Evolutionary conservation across 495 filamentous ascomycete genomes (phyloP).

Genomic region (Penicillium canescens): DNA sequence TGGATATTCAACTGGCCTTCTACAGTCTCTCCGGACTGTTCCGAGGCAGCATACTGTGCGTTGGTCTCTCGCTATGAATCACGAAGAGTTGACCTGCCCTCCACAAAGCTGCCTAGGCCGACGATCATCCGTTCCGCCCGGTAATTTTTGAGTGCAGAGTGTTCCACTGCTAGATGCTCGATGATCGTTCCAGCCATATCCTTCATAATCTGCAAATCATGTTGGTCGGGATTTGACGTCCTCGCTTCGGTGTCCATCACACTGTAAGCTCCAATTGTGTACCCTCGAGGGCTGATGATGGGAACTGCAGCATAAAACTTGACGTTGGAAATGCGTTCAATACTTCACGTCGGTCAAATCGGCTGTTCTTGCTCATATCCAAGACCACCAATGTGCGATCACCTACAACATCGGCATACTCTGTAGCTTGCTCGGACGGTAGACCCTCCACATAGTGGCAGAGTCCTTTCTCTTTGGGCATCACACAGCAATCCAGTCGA

Average conservation of each 20-base stretch:
- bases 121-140: slow-evolving; percentile 30
- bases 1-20: slow-evolving; percentile 25
- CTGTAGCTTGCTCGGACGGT: background rate
- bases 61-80: slow-evolving; percentile 22
- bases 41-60: slow-evolving; percentile 10
- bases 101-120: slow-evolving; percentile 33
- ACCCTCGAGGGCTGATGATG: slow-evolving; percentile 54
- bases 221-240: slow-evolving; percentile 11
- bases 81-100: slow-evolving; percentile 27
- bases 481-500: slow-evolving; percentile 40
- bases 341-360: slow-evolving; percentile 27
- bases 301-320: slow-evolving; percentile 64
- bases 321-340: slow-evolving; percentile 29
- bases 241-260: slow-evolving; percentile 52
- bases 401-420: slow-evolving; percentile 19
- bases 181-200: slow-evolving; percentile 32
- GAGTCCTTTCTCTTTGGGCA: slow-evolving; percentile 42
- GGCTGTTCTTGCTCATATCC: slow-evolving; percentile 24
- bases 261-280: slow-evolving; percentile 61
- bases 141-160: slow-evolving; percentile 3
- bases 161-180: slow-evolving; percentile 20
- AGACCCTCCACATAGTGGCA: slow-evolving; percentile 40
- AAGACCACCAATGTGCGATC: slow-evolving; percentile 18
- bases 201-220: slow-evolving; percentile 29
- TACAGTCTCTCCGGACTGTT: slow-evolving; percentile 6